Evolutionary conservation across 176 grass and related monocot genomes (phyloP).

Genomic region (Saccharum spontaneum): DNA sequence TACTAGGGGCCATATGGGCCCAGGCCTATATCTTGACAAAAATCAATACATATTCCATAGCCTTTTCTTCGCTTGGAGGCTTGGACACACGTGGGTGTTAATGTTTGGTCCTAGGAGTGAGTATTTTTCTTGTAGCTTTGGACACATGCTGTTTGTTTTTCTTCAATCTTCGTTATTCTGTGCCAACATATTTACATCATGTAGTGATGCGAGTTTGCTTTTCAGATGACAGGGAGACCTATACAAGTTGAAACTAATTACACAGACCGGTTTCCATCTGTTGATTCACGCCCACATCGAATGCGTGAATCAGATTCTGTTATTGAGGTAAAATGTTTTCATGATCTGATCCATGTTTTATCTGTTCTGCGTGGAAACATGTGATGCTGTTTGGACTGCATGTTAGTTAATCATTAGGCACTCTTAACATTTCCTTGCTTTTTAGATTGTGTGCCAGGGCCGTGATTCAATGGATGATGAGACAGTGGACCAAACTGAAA

Average conservation of each 20-base stretch:
- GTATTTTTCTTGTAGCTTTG: not conserved
- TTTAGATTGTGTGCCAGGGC: slow-evolving; percentile 73
- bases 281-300: slow-evolving; percentile 71
- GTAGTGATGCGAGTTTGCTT: slow-evolving; percentile 31
- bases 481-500: slow-evolving; percentile 58
- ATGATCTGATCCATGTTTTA: slow-evolving; percentile 18
- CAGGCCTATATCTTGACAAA: no score
- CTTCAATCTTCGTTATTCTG: not conserved
- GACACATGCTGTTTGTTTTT: not conserved
- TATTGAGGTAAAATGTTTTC: slow-evolving; percentile 76
- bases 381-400: not conserved
- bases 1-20: no score
- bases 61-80: not conserved
- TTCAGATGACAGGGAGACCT: slow-evolving; percentile 89
- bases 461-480: slow-evolving; percentile 58
- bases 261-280: slow-evolving; percentile 79
- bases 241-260: slow-evolving; percentile 90
- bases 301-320: slow-evolving; percentile 90
- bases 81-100: not conserved
- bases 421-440: slow-evolving; percentile 27
- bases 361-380: slow-evolving; percentile 5
- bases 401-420: not conserved
- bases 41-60: slow-evolving; percentile 1
- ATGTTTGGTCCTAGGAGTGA: not conserved
- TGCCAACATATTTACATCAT: slow-evolving; percentile 14